phyloP scores from a whole-genome alignment of 495 filamentous ascomycete species.

The Penicillium ochrochloron region DNA sequence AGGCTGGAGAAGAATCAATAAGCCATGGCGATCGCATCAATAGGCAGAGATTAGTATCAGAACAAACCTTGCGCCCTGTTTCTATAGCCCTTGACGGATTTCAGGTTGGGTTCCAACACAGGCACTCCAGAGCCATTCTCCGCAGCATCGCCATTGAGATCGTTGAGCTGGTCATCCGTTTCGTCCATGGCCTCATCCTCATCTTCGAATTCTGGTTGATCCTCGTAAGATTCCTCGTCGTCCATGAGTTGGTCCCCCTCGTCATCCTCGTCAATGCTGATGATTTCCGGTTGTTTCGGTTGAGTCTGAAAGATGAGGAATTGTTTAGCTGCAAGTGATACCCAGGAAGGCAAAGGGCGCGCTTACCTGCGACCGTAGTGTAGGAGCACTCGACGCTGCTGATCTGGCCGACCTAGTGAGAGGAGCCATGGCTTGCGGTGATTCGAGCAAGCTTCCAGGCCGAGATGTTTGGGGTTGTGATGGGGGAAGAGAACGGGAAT shows the following conservation, averaged over 20 bases:
- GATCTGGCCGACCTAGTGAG: slow-evolving; percentile 34
- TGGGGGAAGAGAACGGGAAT: slow-evolving; percentile 25
- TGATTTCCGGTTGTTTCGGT: slow-evolving; percentile 41
- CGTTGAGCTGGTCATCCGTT: slow-evolving; percentile 31
- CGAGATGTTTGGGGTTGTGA: slow-evolving; percentile 16
- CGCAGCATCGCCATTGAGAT: slow-evolving; percentile 30
- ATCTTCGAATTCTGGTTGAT: slow-evolving; percentile 23
- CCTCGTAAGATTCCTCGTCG: slow-evolving; percentile 27
- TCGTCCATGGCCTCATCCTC: slow-evolving; percentile 28
- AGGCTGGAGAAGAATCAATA: slow-evolving; percentile 28
- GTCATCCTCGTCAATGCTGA: slow-evolving; percentile 50
- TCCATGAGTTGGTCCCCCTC: slow-evolving; percentile 38
- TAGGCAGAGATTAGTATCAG: not conserved
- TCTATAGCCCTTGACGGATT: slow-evolving; percentile 19
- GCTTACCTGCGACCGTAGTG: slow-evolving; percentile 27
- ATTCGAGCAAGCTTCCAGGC: slow-evolving; percentile 10
- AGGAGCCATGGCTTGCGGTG: slow-evolving; percentile 32
- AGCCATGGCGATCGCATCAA: slow-evolving; percentile 9
- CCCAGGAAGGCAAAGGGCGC: not conserved
- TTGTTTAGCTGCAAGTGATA: slow-evolving; percentile 30
- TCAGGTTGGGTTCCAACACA: slow-evolving; percentile 25
- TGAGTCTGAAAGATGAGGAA: slow-evolving; percentile 28
- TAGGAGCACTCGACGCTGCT: slow-evolving; percentile 11
- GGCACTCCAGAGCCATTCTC: slow-evolving; percentile 28
- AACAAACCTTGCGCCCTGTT: slow-evolving; percentile 26